These are phyloP conservation scores for Taxawa tesnikishii DNA, from an alignment of 2,329 filamentous ascomycete species.

Conservation along the genomic window DNA sequence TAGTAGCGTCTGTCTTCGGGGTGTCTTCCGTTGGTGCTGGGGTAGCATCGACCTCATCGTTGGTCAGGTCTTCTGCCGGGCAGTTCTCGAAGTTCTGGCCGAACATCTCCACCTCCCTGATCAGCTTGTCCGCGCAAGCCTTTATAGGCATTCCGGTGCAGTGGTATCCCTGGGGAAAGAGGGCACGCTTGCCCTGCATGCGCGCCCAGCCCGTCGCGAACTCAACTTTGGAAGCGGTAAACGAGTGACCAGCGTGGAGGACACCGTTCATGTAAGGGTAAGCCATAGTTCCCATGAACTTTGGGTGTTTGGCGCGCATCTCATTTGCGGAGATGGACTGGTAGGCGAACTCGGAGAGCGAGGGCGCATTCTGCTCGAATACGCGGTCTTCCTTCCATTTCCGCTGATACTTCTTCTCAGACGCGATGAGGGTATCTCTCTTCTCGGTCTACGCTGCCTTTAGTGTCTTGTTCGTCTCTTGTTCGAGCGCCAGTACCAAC, in stretches of 20 bases:
- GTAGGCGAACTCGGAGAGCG: constrained; percentile 62
- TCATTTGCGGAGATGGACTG: constrained; percentile 61
- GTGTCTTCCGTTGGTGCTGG: constrained; percentile 51
- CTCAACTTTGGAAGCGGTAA: constrained; percentile 86
- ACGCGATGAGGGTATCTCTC: constrained; percentile 65
- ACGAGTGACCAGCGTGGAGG: constrained; percentile 78
- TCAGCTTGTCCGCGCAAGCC: constrained; percentile 89
- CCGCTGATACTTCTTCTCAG: constrained; percentile 87
- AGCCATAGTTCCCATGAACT: constrained; percentile 77
- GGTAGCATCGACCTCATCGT: constrained; percentile 34
- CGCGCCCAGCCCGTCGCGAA: constrained; percentile 77
- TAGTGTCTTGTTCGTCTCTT: constrained; percentile 18
- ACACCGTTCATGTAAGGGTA: constrained; percentile 78
- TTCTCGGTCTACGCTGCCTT: constrained; percentile 57
- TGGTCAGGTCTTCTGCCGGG: constrained; percentile 41
- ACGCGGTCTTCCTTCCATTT: constrained; percentile 66
- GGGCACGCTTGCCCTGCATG: constrained; percentile 76
- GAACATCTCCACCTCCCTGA: constrained; percentile 79
- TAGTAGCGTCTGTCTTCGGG: constrained; percentile 70
- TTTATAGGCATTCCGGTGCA: constrained; percentile 98
- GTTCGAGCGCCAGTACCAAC: constrained; percentile 19
- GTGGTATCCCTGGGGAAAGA: constrained; percentile 92
- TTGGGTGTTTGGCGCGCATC: constrained; percentile 69
- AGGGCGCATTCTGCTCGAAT: constrained; percentile 80
- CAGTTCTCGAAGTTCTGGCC: constrained; percentile 76